Evolutionary conservation across 768 basidiomycete genomes (phyloP).

Genomic region (Trichaptum fuscoviolaceum): DNA sequence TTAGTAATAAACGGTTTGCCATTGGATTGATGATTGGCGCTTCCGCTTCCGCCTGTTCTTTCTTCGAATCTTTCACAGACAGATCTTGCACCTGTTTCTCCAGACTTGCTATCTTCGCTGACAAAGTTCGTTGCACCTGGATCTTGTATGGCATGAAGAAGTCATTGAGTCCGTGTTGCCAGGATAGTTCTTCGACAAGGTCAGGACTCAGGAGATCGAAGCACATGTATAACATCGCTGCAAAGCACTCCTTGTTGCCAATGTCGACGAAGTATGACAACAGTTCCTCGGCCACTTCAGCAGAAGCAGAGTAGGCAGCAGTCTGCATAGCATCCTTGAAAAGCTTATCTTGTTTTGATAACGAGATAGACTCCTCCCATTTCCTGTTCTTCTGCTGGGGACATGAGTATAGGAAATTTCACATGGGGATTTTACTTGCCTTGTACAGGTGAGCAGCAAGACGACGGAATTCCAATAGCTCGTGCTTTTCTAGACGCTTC

Average conservation of each 20-base stretch:
- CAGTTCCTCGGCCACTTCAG: conserved; percentile 90
- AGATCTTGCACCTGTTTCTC: conserved; percentile 90
- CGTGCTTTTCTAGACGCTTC: conserved; percentile 80
- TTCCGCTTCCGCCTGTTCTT: conserved; percentile 85
- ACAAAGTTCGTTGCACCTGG: conserved; percentile 73
- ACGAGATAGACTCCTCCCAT: conserved; percentile 94
- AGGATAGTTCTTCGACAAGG: conserved; percentile 89
- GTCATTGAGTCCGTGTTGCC: conserved; percentile 94
- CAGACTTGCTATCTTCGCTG: conserved; percentile 56
- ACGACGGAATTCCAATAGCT: conserved; percentile 90
- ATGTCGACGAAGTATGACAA: conserved; percentile 97
- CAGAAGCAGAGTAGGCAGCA: conserved; percentile 76
- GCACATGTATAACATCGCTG: conserved; percentile 83
- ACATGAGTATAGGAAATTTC: conserved; percentile 1
- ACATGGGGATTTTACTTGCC: conserved; percentile 26
- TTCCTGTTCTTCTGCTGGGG: conserved; percentile 80
- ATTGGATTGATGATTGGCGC: conserved; percentile 87
- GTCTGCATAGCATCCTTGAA: conserved; percentile 97
- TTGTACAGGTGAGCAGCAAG: conserved; percentile 96
- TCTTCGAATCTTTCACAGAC: conserved; percentile 78
- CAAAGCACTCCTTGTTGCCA: conserved; percentile 97
- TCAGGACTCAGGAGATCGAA: conserved; percentile 95
- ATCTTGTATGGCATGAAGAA: conserved; percentile 97
- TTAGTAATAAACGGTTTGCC: conserved; percentile 56
- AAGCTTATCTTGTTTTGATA: conserved; percentile 94